phyloP scores from a whole-genome alignment of 1,284 basidiomycete species.

The Trichosporon sp. region DNA sequence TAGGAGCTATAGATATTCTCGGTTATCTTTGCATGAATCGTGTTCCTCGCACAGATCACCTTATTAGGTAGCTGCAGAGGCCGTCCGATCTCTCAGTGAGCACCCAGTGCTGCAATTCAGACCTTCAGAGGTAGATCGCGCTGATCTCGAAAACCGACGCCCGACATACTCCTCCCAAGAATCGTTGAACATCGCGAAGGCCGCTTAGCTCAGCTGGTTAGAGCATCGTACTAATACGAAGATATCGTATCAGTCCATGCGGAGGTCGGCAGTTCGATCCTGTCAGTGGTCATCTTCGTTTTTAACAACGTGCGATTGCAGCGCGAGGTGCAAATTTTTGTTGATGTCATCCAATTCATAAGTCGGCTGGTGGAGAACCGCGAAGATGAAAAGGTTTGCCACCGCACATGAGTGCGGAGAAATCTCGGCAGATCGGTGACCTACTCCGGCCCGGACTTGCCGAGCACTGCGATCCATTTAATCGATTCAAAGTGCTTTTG shows the following conservation, averaged over 20 bases:
- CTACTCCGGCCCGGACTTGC: neutral
- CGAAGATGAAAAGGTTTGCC: no score
- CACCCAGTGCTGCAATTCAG: no score
- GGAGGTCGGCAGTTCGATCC: slow-evolving; percentile 2
- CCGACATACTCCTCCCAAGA: no score
- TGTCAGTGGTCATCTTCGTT: slow-evolving; percentile 3
- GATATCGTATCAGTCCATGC: neutral
- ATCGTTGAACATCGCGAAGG: neutral
- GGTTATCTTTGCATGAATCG: neutral
- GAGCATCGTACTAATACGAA: slow-evolving; percentile 1
- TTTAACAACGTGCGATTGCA: neutral
- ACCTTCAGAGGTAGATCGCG: no score
- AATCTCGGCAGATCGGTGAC: neutral
- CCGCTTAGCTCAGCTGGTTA: slow-evolving; percentile 3
- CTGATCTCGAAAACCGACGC: no score
- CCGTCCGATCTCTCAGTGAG: no score
- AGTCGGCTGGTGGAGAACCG: neutral
- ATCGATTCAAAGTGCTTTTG: neutral
- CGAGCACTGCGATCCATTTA: neutral
- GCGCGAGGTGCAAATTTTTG: no score
- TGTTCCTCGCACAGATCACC: no score
- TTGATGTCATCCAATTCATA: no score
- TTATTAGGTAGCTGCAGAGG: no score
- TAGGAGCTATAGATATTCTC: neutral
- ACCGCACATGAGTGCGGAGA: no score